Base-by-base conservation (phyloP, 768 basidiomycete species). In the Rhodosporidiobolus odoratus region DNA sequence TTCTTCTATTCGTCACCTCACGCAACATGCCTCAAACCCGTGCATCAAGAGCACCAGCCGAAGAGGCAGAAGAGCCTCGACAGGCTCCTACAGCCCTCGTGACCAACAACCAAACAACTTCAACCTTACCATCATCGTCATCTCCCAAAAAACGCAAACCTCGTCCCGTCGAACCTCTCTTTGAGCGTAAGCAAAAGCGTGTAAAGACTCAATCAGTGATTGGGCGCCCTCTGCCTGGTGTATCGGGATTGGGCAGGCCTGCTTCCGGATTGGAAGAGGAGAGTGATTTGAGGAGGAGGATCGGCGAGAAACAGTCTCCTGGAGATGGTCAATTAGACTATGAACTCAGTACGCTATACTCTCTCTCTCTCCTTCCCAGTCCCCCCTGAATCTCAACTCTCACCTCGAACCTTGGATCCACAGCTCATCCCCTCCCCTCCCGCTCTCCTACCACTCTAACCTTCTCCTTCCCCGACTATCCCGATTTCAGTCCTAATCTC, bases 311-410 rank as follows among this genome's bases (percentile, higher is more conserved):
- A 40, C 43, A 50, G 47, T 58, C 38, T 2, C 69, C 60, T 16
- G 65, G 65, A 6, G 65, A 66, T 12, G 69, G 69, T 7, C 69
- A 71, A 47, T 2, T 32, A 13, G 69, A 66, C n/a, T 71, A 71
- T 27, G 35, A 19, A 0, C 38, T 71, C 15, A 66, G 69, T 70
- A 32, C 43, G 65, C 30, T 1, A 15, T 15, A 2, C 30, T 17
- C 10, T 8, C 56, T 15, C 50, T 13, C n/a, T 27, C 15, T 21
- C 9, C 27, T 12, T 41, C 23, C 4, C 1, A 3, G 10, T 5
- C 0, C 50, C 8, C 5, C 45, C 53, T 62, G 43, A 68, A 37
- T 3, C 35, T 21, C 13, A 5, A 1, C 25, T 5, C n/a, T n/a
- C n/a, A n/a, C n/a, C n/a, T n/a, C n/a, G n/a, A n/a, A n/a, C n/a